Conservation (phyloP, 2,329 filamentous ascomycete species). For the Epichloe sp. region DNA sequence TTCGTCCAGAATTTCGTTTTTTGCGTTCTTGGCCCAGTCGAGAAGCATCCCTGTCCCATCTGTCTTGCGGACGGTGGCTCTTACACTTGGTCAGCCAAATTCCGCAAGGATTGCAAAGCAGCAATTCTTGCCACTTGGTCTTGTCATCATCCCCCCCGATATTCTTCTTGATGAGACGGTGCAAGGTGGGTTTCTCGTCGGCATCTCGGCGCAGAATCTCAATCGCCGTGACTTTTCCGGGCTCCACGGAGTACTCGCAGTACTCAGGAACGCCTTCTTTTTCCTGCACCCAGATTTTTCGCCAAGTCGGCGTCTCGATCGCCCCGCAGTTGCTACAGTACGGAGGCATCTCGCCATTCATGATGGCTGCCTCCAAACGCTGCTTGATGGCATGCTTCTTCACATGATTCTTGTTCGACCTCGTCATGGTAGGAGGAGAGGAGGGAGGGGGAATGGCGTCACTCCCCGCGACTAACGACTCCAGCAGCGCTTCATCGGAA, state of each 20-base stretch:
- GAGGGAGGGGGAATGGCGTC: constrained; percentile 26
- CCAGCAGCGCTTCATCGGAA: constrained; percentile 16
- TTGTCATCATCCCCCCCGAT: constrained; percentile 50
- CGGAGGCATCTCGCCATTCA: constrained; percentile 71
- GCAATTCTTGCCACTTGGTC: constrained; percentile 53
- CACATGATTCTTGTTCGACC: constrained; percentile 50
- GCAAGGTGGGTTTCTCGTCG: constrained; percentile 48
- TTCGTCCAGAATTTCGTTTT: constrained; percentile 29
- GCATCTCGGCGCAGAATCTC: constrained; percentile 51
- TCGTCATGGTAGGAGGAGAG: constrained; percentile 26
- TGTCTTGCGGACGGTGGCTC: constrained; percentile 66
- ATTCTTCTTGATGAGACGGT: constrained; percentile 68
- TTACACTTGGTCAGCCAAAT: constrained; percentile 89
- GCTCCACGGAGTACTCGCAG: constrained; percentile 58
- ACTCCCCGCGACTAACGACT: constrained; percentile 29
- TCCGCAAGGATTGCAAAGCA: constrained; percentile 90
- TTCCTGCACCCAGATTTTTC: constrained; percentile 77
- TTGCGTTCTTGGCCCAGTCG: constrained; percentile 38
- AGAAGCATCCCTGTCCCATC: constrained; percentile 59
- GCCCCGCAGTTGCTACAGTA: constrained; percentile 90
- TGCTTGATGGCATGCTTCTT: constrained; percentile 50
- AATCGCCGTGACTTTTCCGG: constrained; percentile 62
- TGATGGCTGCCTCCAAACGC: constrained; percentile 49
- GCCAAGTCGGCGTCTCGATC: constrained; percentile 93
- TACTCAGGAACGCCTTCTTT: constrained; percentile 57